Conservation (phyloP, 1,284 basidiomycete genomes). For the Anthracocystis walkeri region DNA sequence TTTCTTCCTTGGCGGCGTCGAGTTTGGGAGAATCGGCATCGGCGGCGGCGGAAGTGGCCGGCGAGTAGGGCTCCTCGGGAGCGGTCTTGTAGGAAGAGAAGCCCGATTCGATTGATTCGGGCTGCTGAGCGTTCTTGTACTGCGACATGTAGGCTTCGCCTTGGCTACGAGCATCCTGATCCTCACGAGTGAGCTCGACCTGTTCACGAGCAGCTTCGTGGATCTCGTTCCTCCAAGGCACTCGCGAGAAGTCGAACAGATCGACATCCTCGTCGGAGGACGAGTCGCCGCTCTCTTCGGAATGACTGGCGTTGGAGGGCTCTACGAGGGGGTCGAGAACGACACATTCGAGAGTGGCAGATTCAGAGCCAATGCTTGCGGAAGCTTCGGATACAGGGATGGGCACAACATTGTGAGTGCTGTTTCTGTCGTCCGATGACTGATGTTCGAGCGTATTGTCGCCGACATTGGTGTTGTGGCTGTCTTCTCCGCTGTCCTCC, state of each 20-base stretch:
- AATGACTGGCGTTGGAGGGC: neutral
- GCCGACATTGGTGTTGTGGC: conserved; percentile 1
- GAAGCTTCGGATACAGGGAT: no score
- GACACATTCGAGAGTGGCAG: neutral
- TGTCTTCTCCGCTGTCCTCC: neutral
- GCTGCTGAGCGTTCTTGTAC: neutral
- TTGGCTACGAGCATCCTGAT: conserved; percentile 4
- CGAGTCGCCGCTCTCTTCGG: conserved; percentile 9
- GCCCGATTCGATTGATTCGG: neutral
- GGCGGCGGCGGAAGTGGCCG: conserved; percentile 10
- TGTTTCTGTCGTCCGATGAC: neutral
- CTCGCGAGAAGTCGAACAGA: neutral
- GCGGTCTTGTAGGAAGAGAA: no score
- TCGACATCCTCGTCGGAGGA: conserved; percentile 1
- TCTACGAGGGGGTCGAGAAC: neutral
- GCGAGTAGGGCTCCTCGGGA: neutral
- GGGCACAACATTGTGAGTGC: neutral
- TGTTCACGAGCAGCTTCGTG: conserved; percentile 5
- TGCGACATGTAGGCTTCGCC: conserved; percentile 14
- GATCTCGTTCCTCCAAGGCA: conserved; percentile 14
- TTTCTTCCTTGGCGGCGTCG: neutral
- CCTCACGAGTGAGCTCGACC: conserved; percentile 8
- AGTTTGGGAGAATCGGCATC: neutral
- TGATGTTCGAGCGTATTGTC: neutral
- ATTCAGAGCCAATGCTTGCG: no score